phyloP scores from a whole-genome alignment of 148 eudicot genomes.

The Chenopodium suecicum region DNA sequence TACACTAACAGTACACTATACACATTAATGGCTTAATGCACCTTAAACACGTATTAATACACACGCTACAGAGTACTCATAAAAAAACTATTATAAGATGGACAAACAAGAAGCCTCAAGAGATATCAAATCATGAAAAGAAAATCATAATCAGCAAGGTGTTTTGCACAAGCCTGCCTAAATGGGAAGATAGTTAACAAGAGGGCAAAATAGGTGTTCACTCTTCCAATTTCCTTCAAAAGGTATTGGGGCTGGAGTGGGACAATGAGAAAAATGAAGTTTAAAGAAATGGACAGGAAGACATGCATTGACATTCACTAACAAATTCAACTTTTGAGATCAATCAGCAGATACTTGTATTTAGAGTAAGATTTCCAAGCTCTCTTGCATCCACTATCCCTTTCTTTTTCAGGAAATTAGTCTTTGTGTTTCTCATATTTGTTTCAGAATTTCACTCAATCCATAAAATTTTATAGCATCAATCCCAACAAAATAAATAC shows the following conservation, averaged over 20 bases:
- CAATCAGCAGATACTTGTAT: neutral
- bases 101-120: neutral
- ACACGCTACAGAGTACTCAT: neutral
- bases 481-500: neutral
- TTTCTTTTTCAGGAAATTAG: neutral
- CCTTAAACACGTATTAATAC: neutral
- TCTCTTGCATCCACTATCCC: neutral
- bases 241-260: neutral
- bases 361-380: neutral
- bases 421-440: neutral
- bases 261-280: neutral
- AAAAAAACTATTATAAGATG: neutral
- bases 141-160: neutral
- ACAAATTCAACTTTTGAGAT: neutral
- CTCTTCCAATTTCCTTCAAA: neutral
- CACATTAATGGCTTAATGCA: neutral
- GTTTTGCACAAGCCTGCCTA: neutral
- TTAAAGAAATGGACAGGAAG: neutral
- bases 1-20: no score
- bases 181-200: neutral
- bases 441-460: slow-evolving; percentile 8
- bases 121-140: neutral
- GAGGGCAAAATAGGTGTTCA: neutral
- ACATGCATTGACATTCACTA: neutral
- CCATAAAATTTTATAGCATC: slow-evolving; percentile 1